Conservation (phyloP, 495 filamentous ascomycete species). For the Cairneyella variabilis region DNA sequence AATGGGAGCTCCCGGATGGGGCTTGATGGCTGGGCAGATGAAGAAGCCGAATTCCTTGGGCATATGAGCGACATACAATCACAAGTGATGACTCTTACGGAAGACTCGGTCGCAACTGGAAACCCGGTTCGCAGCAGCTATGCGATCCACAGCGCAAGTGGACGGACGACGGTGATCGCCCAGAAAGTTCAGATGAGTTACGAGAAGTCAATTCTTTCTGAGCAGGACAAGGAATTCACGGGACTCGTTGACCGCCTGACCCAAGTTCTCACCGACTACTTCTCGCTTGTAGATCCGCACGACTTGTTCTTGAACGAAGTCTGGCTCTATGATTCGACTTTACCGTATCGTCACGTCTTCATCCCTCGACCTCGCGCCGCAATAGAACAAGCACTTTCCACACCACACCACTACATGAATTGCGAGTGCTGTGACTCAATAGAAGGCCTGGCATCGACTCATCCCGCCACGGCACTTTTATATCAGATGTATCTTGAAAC, state of each 20-base stretch:
- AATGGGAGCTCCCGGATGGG: conserved; percentile 14
- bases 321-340: conserved; percentile 78
- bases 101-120: conserved; percentile 36
- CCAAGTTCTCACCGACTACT: conserved; percentile 48
- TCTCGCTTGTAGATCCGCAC: conserved; percentile 55
- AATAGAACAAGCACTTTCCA: conserved; percentile 74
- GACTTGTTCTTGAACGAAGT: conserved; percentile 72
- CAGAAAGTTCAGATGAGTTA: conserved; percentile 84
- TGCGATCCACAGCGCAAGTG: conserved; percentile 61
- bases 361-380: conserved; percentile 72
- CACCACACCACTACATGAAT: conserved; percentile 81
- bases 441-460: conserved; percentile 51
- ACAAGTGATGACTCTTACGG: conserved; percentile 36
- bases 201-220: conserved; percentile 67
- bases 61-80: conserved; percentile 36
- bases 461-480: conserved; percentile 76
- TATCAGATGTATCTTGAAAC: conserved; percentile 93
- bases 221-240: conserved; percentile 74
- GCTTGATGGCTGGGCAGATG: conserved; percentile 24
- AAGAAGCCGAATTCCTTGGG: conserved; percentile 30
- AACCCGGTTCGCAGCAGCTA: conserved; percentile 69
- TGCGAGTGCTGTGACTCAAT: conserved; percentile 61
- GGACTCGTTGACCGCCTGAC: conserved; percentile 64
- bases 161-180: conserved; percentile 81
- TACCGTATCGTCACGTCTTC: conserved; percentile 78